A percentile compares a stretch with the other conserved stretches of the same genome.
Evolutionary conservation across 768 basidiomycete species (phyloP).

Genomic region (Leccinum incarnatum): DNA sequence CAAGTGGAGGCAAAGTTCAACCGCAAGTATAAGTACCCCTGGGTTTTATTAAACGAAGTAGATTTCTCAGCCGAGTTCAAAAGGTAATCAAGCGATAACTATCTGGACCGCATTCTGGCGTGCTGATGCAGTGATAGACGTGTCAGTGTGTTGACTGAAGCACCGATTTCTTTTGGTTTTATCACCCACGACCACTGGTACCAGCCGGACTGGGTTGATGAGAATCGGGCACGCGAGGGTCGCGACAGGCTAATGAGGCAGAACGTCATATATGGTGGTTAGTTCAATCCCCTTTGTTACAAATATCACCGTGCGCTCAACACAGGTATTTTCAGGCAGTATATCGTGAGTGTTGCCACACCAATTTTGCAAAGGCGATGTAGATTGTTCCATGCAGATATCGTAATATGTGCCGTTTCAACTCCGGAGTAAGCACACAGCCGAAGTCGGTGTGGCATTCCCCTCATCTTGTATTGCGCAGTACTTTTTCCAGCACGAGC

Average conservation of each 20-base stretch:
- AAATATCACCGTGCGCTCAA: neutral
- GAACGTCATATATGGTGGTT: conserved; percentile 50
- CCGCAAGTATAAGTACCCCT: conserved; percentile 55
- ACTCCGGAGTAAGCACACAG: conserved; percentile 54
- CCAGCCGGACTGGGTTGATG: conserved; percentile 74
- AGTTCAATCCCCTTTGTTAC: conserved; percentile 16
- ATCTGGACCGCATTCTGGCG: neutral
- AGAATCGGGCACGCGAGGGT: conserved; percentile 51
- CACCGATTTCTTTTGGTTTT: conserved; percentile 50
- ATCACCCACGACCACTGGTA: conserved; percentile 64
- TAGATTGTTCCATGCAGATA: conserved; percentile 36
- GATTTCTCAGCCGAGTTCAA: conserved; percentile 56
- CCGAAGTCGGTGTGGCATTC: neutral
- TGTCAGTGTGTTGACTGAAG: conserved; percentile 37
- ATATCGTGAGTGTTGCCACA: conserved; percentile 36
- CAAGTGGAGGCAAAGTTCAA: conserved; percentile 61
- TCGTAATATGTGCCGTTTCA: conserved; percentile 77
- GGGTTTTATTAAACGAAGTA: conserved; percentile 62
- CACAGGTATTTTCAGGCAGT: conserved; percentile 34
- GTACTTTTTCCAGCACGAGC: conserved; percentile 56
- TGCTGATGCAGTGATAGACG: conserved; percentile 28
- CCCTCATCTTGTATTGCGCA: conserved; percentile 20
- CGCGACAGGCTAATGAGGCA: conserved; percentile 50
- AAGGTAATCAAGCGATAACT: conserved; percentile 22
- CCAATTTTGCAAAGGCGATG: neutral